Conservation (phyloP, 2,329 filamentous ascomycete species). For the Neofusicoccum ribis region DNA sequence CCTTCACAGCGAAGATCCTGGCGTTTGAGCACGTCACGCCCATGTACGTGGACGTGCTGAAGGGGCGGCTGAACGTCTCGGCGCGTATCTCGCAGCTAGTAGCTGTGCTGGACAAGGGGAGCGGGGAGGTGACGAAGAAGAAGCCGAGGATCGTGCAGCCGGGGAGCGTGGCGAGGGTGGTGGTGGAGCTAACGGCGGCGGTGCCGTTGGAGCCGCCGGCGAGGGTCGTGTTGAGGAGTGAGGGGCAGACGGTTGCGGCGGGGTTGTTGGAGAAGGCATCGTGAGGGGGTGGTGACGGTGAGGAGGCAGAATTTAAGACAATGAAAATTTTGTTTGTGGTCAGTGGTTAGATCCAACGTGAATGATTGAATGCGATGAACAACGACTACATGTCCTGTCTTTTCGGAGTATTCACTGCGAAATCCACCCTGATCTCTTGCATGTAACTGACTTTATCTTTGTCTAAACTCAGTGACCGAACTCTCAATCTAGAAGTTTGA, state of each 20-base stretch:
- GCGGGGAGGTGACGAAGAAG: slow-evolving; percentile 75
- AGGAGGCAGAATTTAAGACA: no score
- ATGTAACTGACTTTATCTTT: no score
- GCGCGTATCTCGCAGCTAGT: slow-evolving; percentile 72
- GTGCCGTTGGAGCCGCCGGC: slow-evolving; percentile 79
- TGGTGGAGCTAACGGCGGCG: slow-evolving; percentile 70
- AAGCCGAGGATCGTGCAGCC: slow-evolving; percentile 82
- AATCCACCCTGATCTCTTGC: no score
- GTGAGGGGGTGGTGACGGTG: neutral
- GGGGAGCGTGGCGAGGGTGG: slow-evolving; percentile 72
- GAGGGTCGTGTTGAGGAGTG: slow-evolving; percentile 76
- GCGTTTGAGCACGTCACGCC: slow-evolving; percentile 89
- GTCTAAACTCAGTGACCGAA: no score
- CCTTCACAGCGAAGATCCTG: slow-evolving; percentile 79
- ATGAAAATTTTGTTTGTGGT: no score
- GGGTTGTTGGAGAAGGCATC: slow-evolving; percentile 68
- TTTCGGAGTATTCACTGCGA: no score
- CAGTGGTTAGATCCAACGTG: no score
- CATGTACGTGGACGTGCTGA: slow-evolving; percentile 84
- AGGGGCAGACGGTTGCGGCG: slow-evolving; percentile 82
- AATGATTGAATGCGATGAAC: no score
- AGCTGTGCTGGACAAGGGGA: slow-evolving; percentile 75
- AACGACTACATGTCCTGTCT: no score
- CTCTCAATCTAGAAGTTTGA: no score
- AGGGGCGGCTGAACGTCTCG: slow-evolving; percentile 76